Evolutionary conservation across 1,284 basidiomycete species (phyloP), one percentile per base, ranked within the genome.

Genomic region (Naganishia liquefaciens): DNA sequence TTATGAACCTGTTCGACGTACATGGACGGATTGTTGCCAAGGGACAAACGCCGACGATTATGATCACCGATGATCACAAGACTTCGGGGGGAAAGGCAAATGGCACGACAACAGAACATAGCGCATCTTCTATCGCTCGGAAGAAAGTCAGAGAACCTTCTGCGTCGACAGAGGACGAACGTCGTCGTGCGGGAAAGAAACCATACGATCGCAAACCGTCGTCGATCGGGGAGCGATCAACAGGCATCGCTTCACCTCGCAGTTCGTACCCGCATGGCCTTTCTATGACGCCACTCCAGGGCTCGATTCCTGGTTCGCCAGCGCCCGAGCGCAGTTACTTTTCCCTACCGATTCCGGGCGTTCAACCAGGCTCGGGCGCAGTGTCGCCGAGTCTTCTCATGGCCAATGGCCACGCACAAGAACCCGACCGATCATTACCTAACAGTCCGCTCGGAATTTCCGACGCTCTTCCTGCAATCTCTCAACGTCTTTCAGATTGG

Each of bases 41-140:
- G 11, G 91, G 92, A 2, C 85, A 84, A 52, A 93, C 92, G 2
- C 87, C 88, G 33, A 93, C 95, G 2, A 95, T 99, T 74, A 95
- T 99, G 88, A 99, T 99, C 72, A 99, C 95, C 3, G 96, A 99
- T 79, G 96, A 99, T 77, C 94, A 97, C 81, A 97, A 97, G 81
- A 93, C 91, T 42, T 51, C 66, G 5, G 61, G 67, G 15, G 70
- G 70, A 17, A 66, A 69, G 7, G n/a, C 44, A 7, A 40, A 63
- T 66, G 75, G 77, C 3, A 72, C 71, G 5, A 72, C 73, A 0
- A 76, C 75, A 0, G 76, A 78, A 51, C 74, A 70, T 40, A 53
- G 51, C 37, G 54, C 27, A 71, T 71, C 62, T 54, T 40, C 53
- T 1, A 0, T 63, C 17, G 25, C 30, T 17, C 61, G 21, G 53